Conservation (phyloP, 768 basidiomycete genomes). For the Tylopilus cervinicoccineus region DNA sequence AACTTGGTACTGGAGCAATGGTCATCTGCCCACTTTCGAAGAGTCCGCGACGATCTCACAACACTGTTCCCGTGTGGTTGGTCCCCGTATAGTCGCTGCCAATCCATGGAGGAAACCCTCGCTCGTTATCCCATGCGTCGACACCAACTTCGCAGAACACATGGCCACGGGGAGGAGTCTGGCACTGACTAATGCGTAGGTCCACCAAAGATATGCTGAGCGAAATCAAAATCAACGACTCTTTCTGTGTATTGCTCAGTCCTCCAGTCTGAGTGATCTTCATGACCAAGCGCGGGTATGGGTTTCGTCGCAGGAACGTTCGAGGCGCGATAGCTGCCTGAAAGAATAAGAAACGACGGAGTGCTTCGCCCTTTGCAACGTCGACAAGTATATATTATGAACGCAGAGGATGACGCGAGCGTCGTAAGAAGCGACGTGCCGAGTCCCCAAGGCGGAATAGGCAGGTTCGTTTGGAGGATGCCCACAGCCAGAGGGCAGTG, state of each 20-base stretch:
- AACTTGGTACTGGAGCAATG: slow-evolving; percentile 68
- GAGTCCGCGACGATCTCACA: slow-evolving; percentile 53
- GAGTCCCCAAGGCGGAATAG: slow-evolving; percentile 44
- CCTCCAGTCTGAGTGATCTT: slow-evolving; percentile 32
- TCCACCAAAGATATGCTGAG: slow-evolving; percentile 36
- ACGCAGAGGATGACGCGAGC: slow-evolving; percentile 42
- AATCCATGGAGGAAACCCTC: slow-evolving; percentile 54
- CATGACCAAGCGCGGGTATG: slow-evolving; percentile 44
- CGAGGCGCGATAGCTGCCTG: slow-evolving; percentile 46
- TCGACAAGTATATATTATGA: slow-evolving; percentile 5
- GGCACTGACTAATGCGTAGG: slow-evolving; percentile 56
- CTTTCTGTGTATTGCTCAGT: slow-evolving; percentile 55
- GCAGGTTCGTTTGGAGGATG: slow-evolving; percentile 64
- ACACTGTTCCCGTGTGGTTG: slow-evolving; percentile 21
- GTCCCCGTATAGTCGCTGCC: slow-evolving; percentile 29
- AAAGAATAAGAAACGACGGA: slow-evolving; percentile 69
- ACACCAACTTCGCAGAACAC: slow-evolving; percentile 57
- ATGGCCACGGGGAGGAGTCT: slow-evolving; percentile 59
- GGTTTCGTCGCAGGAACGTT: slow-evolving; percentile 45
- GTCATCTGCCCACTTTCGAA: slow-evolving; percentile 80
- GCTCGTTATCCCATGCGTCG: slow-evolving; percentile 43
- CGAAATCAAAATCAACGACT: slow-evolving; percentile 66
- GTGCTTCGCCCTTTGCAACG: slow-evolving; percentile 50
- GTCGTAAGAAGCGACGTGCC: slow-evolving; percentile 67
- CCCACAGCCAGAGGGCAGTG: slow-evolving; percentile 33